Conservation (phyloP, 1,139 yeast genomes). For the Wickerhamomyces sp. region DNA sequence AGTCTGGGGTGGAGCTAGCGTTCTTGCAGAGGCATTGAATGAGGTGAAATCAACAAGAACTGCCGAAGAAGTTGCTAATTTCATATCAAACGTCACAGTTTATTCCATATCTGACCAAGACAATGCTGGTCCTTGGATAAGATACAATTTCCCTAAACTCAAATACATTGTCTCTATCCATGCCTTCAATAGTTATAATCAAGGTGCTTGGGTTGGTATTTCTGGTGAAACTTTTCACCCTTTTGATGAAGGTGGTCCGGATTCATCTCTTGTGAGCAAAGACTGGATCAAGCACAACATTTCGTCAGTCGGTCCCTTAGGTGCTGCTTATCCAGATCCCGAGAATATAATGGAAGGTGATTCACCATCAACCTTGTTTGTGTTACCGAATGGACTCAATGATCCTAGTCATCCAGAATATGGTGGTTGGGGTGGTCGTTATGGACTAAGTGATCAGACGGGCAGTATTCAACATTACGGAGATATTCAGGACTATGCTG, state of each 20-base stretch:
- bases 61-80: conserved; percentile 8
- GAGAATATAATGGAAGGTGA: conserved; percentile 28
- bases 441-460: conserved; percentile 19
- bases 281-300: conserved; percentile 24
- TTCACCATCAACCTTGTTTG: conserved; percentile 25
- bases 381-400: conserved; percentile 27
- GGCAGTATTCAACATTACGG: conserved; percentile 20
- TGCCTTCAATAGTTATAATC: conserved; percentile 25
- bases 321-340: conserved; percentile 22
- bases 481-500: conserved; percentile 23
- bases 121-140: conserved; percentile 27
- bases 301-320: conserved; percentile 24
- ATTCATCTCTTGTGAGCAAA: conserved; percentile 17
- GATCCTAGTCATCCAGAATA: conserved; percentile 24
- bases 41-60: conserved; percentile 17
- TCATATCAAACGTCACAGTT: conserved; percentile 18
- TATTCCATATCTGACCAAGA: conserved; percentile 29
- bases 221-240: conserved; percentile 23
- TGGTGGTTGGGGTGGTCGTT: conserved; percentile 31
- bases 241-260: conserved; percentile 26
- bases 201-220: conserved; percentile 27
- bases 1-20: conserved; percentile 28
- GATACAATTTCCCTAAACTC: conserved; percentile 22
- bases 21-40: conserved; percentile 26
- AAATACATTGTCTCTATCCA: conserved; percentile 25